Evolutionary conservation across 495 filamentous ascomycete species (phyloP).

Genomic region (Halenospora varia): DNA sequence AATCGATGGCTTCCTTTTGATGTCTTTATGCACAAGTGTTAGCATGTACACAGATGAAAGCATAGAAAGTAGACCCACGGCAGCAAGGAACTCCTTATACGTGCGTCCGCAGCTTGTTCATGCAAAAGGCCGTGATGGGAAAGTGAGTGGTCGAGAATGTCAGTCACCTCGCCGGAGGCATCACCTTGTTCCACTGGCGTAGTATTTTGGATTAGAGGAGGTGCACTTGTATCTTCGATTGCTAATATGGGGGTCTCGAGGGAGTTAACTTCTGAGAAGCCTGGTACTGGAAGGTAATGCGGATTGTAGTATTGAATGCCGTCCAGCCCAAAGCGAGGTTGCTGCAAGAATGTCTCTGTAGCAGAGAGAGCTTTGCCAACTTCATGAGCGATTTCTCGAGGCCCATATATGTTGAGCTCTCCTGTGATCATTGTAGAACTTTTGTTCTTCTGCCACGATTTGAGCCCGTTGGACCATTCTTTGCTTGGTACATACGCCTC

Average conservation of each 20-base stretch:
- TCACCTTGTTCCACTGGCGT: constrained; percentile 12
- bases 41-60: constrained; percentile 1
- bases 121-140: not conserved
- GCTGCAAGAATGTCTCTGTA: constrained; percentile 32
- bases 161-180: constrained; percentile 17
- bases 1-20: constrained; percentile 30
- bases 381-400: constrained; percentile 5
- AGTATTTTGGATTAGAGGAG: constrained; percentile 18
- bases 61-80: constrained; percentile 16
- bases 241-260: constrained; percentile 2
- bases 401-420: constrained; percentile 35
- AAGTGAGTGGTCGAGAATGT: constrained; percentile 13
- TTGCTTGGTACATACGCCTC: not conserved
- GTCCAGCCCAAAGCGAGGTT: constrained; percentile 19
- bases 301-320: constrained; percentile 29
- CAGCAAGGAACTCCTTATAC: constrained; percentile 21
- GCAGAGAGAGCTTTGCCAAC: constrained; percentile 28
- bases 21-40: constrained; percentile 22
- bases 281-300: constrained; percentile 23
- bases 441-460: not conserved
- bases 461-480: constrained; percentile 5
- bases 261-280: constrained; percentile 4
- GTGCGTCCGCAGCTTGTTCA: constrained; percentile 15
- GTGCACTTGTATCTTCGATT: constrained; percentile 14
- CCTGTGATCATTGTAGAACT: constrained; percentile 8